Evolutionary conservation across 306 rosid genomes (phyloP), one percentile per base, ranked within the genome.

Genomic region (Cicer yamashitae): DNA sequence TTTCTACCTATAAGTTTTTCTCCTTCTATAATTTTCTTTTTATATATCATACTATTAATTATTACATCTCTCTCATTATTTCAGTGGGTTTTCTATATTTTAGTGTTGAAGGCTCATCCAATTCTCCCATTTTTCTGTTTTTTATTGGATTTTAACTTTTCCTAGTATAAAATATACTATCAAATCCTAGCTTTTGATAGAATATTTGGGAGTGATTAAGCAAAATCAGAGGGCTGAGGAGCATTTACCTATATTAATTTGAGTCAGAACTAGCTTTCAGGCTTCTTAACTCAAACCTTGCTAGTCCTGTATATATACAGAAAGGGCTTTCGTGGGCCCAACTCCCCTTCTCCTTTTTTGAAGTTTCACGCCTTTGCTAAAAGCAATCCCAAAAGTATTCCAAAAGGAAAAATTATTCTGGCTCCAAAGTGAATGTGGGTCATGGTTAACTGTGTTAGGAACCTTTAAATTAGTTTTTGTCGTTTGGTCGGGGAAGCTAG

Each of bases 401-500:
- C 89, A 81, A 89, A 91, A 83, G 87, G 60, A 75, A 82, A 76
- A 84, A 75, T 84, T 71, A 75, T 74, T 52, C 85, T 83, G 78
- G 81, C 79, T 75, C 65, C 71, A 77, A 59, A 73, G 85, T 81
- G 84, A 86, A 68, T 86, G 91, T 91, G 87, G 96, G 86, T 10
- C 87, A 82, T 22, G 7, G 58, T 82, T 81, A 85, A 87, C 85
- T 85, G 86, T 69, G 82, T 80, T 77, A 67, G 84, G 70, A 48
- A 65, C 74, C 92, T 83, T 87, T 78, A 72, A 84, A 78, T 82
- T 54, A 70, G 78, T 85, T 46, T 67, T 70, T 87, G 96, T 94
- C 97, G 83, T 79, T 63, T 74, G 90, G 98, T 91, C 91, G 97
- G 96, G 51, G 77, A 82, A 81, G 67, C 82, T 60, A 67, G 17